Base-by-base conservation (phyloP, 2,329 filamentous ascomycete genomes). In the Aspergillus chevalieri region DNA sequence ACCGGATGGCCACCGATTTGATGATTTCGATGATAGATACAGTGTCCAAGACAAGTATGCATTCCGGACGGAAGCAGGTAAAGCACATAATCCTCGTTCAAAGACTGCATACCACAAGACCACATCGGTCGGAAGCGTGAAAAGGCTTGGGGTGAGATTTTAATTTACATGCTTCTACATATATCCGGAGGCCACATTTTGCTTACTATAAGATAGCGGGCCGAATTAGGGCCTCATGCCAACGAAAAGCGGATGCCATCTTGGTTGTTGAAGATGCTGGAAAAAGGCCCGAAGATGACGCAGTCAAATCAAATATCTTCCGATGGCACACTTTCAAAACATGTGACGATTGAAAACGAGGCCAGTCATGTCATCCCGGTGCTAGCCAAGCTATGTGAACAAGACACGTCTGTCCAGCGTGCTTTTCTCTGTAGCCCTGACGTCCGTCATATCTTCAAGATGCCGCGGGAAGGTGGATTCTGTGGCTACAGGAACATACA, bases 401-500 rank as follows among this genome's bases (percentile, higher is more conserved):
- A 85, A 48, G 88, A 87, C 59, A 64, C 70, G 6, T 72, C 74
- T 4, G 86, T 89, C 1, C 74, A 80, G 47, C 81, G 81, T 55
- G 87, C 88, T 5, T 95, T 90, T 60, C 74, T 95, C 30, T 96
- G 91, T 66, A 83, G 90, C 60, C 79, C 85, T 1, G 76, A 77
- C 44, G 86, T 89, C 0, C 78, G 83, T 44, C 91, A 96, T 62
- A 78, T 97, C 22, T 88, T 87, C 46, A 95, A 95, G 62, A 76
- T 94, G 47, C 80, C 78, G n/a, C 78, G 75, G 52, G 91, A 95
- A 72, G 90, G 90, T 19, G 87, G 89, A 5, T 97, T 97, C 65
- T 97, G 92, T 65, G 92, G 92, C 3, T 97, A 96, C 65, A 81
- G 92, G 38, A 97, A 95, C 63, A 94, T 95, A 28, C 93, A 97